Base-by-base conservation (phyloP, 495 filamentous ascomycete species). In the Penicillium cinerascens region DNA sequence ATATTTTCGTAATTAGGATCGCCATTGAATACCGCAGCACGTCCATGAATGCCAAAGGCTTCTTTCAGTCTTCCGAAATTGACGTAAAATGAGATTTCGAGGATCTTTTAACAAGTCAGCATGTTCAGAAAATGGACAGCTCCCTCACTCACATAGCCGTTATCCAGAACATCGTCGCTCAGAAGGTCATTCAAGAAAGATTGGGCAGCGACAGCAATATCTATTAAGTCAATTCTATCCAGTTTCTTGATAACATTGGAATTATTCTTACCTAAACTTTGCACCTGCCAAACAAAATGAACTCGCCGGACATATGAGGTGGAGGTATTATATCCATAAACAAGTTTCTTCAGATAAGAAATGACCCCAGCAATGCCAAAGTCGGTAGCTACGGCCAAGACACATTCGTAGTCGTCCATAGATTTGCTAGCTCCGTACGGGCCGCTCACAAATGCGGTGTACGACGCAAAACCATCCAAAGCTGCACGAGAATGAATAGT, bases 201-300 rank as follows among this genome's bases (percentile, higher is more conserved):
- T 37, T 60, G n/a, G 15, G 46, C 44, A 5, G 48, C 43, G 25
- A 53, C 38, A 9, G 49, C 44, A 49, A 60, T 56, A 52, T 60
- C 58, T 60, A 40, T 9, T 8, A 20, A 47, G 17, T 35, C 22
- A 23, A 23, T 23, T 6, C 22, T 23, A 6, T 23, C 22, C 22
- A 6, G 22, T 23, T 23, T 23, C 22, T 23, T 23, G 22, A 23
- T 23, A 23, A 23, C 3, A 23, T 49, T 49, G 47, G 47, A 33
- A 33, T 39, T 29, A 25, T 40, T 9, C 21, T 35, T 20, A 64
- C 59, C 55, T 10, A 65, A 45, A 47, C 45, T 52, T 42, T 66
- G 41, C 7, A 70, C 44, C 50, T 70, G 42, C 61, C 58, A 71
- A 6, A 73, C 55, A 26, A 71, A 56, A 55, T 65, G 51, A 21